Evolutionary conservation across 1,139 yeast genomes (phyloP).

Genomic region (Blastobotrys serpentis): DNA sequence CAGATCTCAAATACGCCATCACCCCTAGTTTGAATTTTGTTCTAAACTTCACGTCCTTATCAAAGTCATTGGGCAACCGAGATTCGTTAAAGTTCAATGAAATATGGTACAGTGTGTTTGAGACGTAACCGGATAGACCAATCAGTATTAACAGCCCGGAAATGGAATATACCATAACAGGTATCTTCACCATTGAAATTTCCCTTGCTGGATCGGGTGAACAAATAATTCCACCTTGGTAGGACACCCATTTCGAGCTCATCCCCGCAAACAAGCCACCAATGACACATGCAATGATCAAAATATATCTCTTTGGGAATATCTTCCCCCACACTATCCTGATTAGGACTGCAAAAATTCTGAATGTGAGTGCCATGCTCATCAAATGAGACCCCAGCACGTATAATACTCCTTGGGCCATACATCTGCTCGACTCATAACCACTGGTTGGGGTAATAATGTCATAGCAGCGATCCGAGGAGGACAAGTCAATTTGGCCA

Average conservation of each 20-base stretch:
- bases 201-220: conserved; percentile 2
- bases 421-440: conserved; percentile 16
- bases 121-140: conserved; percentile 18
- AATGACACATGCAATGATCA: conserved; percentile 15
- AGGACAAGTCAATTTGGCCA: conserved; percentile 10
- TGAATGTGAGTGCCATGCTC: conserved; percentile 19
- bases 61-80: conserved; percentile 3
- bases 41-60: background rate
- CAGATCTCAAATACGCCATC: conserved; percentile 17
- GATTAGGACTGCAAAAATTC: conserved; percentile 20
- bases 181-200: conserved; percentile 11
- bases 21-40: conserved; percentile 7
- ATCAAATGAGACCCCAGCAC: conserved; percentile 22
- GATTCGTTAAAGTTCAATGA: conserved; percentile 12
- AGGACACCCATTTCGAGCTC: conserved; percentile 13
- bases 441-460: conserved; percentile 17
- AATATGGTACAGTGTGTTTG: conserved; percentile 13
- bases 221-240: conserved; percentile 15
- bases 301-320: conserved; percentile 18
- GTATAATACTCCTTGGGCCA: conserved; percentile 23
- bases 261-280: conserved; percentile 22
- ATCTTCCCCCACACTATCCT: conserved; percentile 19
- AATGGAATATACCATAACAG: conserved; percentile 15
- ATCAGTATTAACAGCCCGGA: conserved; percentile 17
- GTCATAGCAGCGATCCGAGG: conserved; percentile 14